Evolutionary conservation across 768 basidiomycete species (phyloP), one percentile per base, ranked within the genome.

Genomic region (Harrya chromipes): DNA sequence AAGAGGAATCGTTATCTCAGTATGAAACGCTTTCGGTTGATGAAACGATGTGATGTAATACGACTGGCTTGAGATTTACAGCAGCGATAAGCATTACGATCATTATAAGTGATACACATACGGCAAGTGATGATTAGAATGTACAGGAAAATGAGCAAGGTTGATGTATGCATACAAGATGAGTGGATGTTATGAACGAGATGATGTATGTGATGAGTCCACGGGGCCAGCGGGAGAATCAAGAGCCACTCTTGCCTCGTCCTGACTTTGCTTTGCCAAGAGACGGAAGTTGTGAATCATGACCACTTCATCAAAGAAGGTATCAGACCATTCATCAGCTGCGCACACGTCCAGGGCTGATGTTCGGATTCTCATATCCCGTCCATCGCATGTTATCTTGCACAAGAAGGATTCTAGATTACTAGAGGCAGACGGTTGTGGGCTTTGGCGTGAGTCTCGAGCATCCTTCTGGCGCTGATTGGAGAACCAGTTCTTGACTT

Each of bases 401-500:
- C 61, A 63, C 19, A 72, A 44, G 20, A 67, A 64, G 24, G 74
- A 63, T 56, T 69, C 70, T 12, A 68, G 58, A 53, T 65, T 62
- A 61, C 64, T 54, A 62, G 68, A 47, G 35, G 58, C 45, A n/a
- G 66, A 55, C 49, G 64, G 64, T 24, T 68, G 66, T 26, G 67
- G 68, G 9, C 66, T 68, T 39, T 70, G 68, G 11, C 67, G 68
- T 0, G 67, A 68, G 48, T 68, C 67, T 11, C 67, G 68, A 27
- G 74, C 65, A 47, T 72, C 72, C 54, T 76, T 72, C 49, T 76
- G 82, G 37, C 82, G 74, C 65, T 82, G 76, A 63, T 84, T 84
- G 5, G 80, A 81, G 52, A 84, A 84, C 82, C 82, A 84, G 54
- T 82, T 82, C 66, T 80, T 82, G 47, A 83, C 75, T 64, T 82